Base-by-base conservation (phyloP, 257 asterid genomes). In the Fraxinus excelsior region DNA sequence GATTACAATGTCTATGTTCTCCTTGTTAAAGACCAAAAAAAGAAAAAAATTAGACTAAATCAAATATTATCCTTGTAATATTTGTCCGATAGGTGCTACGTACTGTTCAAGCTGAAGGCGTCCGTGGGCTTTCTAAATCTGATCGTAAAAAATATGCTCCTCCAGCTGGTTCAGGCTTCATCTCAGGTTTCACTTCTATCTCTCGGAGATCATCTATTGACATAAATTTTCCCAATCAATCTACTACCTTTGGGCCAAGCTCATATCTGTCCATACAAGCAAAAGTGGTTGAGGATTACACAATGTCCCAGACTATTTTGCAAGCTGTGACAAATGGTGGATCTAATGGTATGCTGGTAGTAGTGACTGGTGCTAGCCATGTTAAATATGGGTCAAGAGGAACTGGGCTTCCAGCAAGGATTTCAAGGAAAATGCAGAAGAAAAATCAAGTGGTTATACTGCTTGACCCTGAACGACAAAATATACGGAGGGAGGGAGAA, bases 121-220 rank as follows among this genome's bases (percentile, higher is more conserved):
- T 95, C 77, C 88, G 79, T 8, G 92, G 96, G 64, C 95, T 93
- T 66, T 87, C 97, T 42, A 86, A 89, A 84, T 74, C 81, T 75
- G 96, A 95, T 72, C 91, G 91, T 78, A 85, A 80, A 76, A 91
- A 85, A 78, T 95, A 88, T 69, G 87, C 94, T 78, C 99, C 98
- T 71, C 97, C 99, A 73, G 96, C 98, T 76, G 99, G 99, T 68
- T 90, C 99, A 23, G 99, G 99, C 76, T 95, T 93, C 87, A 89
- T 95, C 84, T 93, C 98, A 37, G 98, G 97, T 51, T 93, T 93
- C 84, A 85, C 91, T 72, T 87, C 99, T n/a, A 74, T 89, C 77
- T 84, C 98, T 37, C 86, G 90, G 74, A 89, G 94, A 85, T 86
- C 94, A 19, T 82, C 89, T 23, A 51, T 84, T 53, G 97, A 89